Evolutionary conservation across 1,284 basidiomycete species (phyloP), one percentile per base, ranked within the genome.

Genomic region (Ganoderma lucidum): DNA sequence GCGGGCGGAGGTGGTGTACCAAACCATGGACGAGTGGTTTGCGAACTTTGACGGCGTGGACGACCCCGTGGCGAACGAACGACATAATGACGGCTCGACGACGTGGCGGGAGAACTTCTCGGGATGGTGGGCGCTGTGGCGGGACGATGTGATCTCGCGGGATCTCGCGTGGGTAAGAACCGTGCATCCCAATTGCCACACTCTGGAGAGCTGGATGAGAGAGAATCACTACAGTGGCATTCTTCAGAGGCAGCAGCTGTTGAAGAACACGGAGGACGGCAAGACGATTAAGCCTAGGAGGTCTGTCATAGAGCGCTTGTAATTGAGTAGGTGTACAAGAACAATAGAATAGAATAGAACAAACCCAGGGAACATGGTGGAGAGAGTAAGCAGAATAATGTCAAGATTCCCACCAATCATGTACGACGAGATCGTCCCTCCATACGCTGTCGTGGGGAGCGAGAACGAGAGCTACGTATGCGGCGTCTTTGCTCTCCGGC

Each of bases 1-100:
- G 70, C 80, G 80, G 58, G 83, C 83, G 0, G 78, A 83, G 15
- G 79, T 80, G 71, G 77, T 81, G 37, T 73, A 79, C 44, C 80
- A 82, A 53, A 77, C 80, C 4, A 66, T 83, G 19, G 84, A 86
- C 51, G 79, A 85, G 63, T 85, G 82, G 81, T 81, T 82, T 68
- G 74, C 58, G 0, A 81, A 81, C 67, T 78, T 83, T 59, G 77
- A 72, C 5, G 75, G 75, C 37, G 73, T 78, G 19, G 78, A 84
- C 55, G 45, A 72, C 3, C 84, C 82, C 3, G 73, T 85, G 19
- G 84, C 83, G 35, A 73, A 71, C 55, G 74, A 76, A 63, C 64
- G 68, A 19, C 32, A 39, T 2, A 65, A 66, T n/a, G 73, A 76
- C 28, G 83, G 80, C 8, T 78, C 79, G 39, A 81, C 77, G 23